Base-by-base conservation (phyloP, 2,329 filamentous ascomycete species). In the Malbranchea cinnamomea region DNA sequence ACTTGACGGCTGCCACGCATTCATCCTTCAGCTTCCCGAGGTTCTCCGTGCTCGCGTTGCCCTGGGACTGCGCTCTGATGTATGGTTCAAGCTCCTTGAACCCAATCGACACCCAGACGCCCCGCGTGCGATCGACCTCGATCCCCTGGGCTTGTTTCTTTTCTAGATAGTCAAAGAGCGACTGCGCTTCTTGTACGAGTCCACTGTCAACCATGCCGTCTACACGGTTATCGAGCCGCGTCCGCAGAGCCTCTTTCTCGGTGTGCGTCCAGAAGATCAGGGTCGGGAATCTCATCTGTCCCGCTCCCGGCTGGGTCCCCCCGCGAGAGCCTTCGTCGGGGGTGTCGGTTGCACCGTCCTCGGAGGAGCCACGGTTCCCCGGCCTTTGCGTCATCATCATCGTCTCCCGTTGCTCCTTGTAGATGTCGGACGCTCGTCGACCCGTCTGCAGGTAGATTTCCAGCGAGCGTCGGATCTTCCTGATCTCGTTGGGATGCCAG, bases 81-180 rank as follows among this genome's bases (percentile, higher is more conserved):
- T 84, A 93, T 0, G 71, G 65, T 34, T 79, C 68, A 47, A 95
- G 78, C 48, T 98, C 83, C 50, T 91, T 94, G 56, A 84, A 94
- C 1, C 89, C 89, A 37, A 98, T 98, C 1, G 85, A 89, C 31
- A 92, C 79, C 84, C 87, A 98, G 24, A 98, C 91, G 0, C 89
- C 91, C 31, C 75, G 73, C 1, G 71, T 79, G 40, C 72, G 66
- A 46, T 95, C 83, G 2, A 89, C 55, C 0, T 53, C 40, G 2
- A 62, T 52, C 0, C 72, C 76, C 2, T 57, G 45, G 0, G 57
- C 48, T 27, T 59, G 49, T 31, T 64, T 53, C 4, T 53, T 41
- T 10, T 56, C 43, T 2, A 67, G 53, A 36, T 67, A 65, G 1
- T 54, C 47, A 8, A 59, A 57, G 43, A 80, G 62, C 1, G 50